Conservation (phyloP, 768 basidiomycete species). For the Cystobasidium tubakii region DNA sequence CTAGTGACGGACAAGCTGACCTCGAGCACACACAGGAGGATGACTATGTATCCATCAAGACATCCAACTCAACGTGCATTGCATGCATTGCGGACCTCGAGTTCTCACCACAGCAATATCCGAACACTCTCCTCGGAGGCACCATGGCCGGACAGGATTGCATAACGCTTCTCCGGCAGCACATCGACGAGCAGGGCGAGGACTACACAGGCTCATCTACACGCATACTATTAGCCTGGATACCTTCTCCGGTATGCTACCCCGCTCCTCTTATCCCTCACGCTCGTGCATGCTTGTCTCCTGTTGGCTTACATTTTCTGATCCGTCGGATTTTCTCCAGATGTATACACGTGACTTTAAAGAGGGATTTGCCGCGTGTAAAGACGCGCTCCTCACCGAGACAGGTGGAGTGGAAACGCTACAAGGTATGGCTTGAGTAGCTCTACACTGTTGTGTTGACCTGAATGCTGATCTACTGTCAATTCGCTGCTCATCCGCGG, state of each 20-base stretch:
- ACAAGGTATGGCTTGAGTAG: background rate
- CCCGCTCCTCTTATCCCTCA: background rate
- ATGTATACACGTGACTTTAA: slow-evolving; percentile 24
- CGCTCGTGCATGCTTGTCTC: too few relatives aligned
- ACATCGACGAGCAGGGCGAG: background rate
- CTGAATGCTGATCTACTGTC: too few relatives aligned
- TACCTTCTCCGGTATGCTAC: background rate
- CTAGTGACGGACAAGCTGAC: background rate
- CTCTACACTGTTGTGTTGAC: too few relatives aligned
- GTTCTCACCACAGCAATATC: background rate
- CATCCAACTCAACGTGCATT: background rate
- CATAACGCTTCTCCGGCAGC: background rate
- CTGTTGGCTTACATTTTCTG: slow-evolving; percentile 4
- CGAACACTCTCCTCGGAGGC: background rate
- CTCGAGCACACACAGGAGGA: slow-evolving; percentile 11
- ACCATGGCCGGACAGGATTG: background rate
- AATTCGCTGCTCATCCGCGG: background rate
- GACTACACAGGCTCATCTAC: background rate
- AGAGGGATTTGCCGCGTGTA: slow-evolving; percentile 9
- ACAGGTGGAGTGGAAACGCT: background rate
- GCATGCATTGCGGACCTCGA: slow-evolving; percentile 12
- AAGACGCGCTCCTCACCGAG: slow-evolving; percentile 7
- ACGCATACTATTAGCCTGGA: background rate
- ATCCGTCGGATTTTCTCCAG: slow-evolving; percentile 11
- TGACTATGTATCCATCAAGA: slow-evolving; percentile 19